phyloP scores from a whole-genome alignment of 495 filamentous ascomycete species.

The Lophiostoma macrostomum region DNA sequence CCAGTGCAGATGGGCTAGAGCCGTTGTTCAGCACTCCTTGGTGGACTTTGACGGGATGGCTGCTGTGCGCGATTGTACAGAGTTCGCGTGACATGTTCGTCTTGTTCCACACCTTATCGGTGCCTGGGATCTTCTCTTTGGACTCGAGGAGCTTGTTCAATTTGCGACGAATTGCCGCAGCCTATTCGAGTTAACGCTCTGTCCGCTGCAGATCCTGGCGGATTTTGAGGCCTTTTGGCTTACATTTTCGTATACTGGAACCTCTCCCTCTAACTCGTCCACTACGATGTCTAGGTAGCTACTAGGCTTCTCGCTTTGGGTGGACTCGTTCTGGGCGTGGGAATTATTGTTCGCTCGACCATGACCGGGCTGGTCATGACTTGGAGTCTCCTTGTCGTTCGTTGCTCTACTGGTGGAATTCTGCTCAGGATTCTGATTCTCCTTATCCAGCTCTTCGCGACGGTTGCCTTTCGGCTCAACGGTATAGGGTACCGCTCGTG shows the following conservation, averaged over 20 bases:
- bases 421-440: too few relatives aligned
- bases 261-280: constrained; percentile 12
- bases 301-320: background rate
- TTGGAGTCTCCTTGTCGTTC: constrained; percentile 6
- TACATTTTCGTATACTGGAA: constrained; percentile 18
- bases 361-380: background rate
- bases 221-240: too few relatives aligned
- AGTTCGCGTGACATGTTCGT: background rate
- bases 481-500: too few relatives aligned
- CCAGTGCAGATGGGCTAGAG: background rate
- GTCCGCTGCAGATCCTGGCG: too few relatives aligned
- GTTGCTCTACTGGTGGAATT: background rate
- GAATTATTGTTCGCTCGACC: background rate
- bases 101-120: constrained; percentile 7
- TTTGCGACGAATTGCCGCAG: constrained; percentile 8
- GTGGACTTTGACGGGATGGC: background rate
- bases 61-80: background rate
- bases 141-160: constrained; percentile 12
- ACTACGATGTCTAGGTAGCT: constrained; percentile 7
- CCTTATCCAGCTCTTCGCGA: too few relatives aligned
- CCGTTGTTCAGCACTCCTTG: constrained; percentile 4
- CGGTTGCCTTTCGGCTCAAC: too few relatives aligned
- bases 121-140: constrained; percentile 2
- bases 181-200: too few relatives aligned
- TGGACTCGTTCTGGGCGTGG: background rate